These are phyloP conservation scores for Petunia axillaris DNA, from an alignment of 257 asterid species.

Conservation along the genomic window DNA sequence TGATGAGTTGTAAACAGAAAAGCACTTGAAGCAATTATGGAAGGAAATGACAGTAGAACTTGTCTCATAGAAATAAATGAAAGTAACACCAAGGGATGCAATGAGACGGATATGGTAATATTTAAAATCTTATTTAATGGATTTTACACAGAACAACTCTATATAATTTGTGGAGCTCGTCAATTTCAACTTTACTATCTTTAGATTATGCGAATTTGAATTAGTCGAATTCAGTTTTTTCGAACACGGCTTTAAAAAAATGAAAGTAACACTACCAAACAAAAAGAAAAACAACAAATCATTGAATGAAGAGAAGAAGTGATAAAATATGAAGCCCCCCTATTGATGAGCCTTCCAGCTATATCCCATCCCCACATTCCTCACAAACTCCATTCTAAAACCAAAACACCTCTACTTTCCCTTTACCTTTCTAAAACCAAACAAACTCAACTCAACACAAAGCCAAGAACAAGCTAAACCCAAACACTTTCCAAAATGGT, in stretches of 20 bases:
- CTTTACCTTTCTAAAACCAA: slow-evolving; percentile 13
- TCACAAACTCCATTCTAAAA: background rate
- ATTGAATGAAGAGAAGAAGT: slow-evolving; percentile 12
- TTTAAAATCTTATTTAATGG: too few species aligned
- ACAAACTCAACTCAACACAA: background rate
- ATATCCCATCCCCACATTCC: slow-evolving; percentile 18
- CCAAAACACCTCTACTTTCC: background rate
- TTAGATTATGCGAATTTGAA: too few species aligned
- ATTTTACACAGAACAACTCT: too few species aligned
- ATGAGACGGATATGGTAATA: too few species aligned
- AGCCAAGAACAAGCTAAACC: background rate
- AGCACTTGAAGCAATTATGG: background rate
- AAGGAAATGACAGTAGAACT: background rate
- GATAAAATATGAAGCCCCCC: slow-evolving; percentile 22
- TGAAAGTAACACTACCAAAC: background rate
- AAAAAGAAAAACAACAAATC: background rate
- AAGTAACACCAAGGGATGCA: background rate
- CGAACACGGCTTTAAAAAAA: background rate
- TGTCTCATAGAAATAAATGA: background rate
- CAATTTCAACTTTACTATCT: too few species aligned
- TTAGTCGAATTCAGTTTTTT: too few species aligned
- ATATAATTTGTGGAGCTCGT: too few species aligned
- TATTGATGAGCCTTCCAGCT: slow-evolving; percentile 25
- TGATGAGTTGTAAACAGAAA: slow-evolving; percentile 22
- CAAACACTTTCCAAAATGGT: slow-evolving; percentile 5